Evolutionary conservation across 805 yeast genomes (phyloP).

Genomic region (Wickerhamomyces rabaulensis): DNA sequence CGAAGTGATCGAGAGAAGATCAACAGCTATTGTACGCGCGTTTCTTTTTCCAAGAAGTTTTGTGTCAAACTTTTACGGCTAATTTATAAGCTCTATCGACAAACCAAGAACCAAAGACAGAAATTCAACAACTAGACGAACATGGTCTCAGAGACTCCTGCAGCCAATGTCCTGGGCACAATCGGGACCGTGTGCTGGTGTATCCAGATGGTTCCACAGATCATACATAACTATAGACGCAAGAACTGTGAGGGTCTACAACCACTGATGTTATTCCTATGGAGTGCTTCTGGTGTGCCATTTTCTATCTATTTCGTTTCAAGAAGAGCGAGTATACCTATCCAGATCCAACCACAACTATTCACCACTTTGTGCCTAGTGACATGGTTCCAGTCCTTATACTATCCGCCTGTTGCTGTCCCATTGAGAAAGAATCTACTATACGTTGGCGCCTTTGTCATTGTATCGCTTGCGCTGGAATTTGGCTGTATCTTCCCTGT

Average conservation of each 20-base stretch:
- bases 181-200: conserved; percentile 93
- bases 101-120: too few species aligned
- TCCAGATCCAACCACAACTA: conserved; percentile 83
- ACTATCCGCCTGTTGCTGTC: conserved; percentile 62
- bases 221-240: conserved; percentile 61
- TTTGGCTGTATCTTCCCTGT: conserved; percentile 69
- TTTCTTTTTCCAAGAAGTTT: too few species aligned
- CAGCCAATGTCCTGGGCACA: conserved; percentile 75
- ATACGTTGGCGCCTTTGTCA: conserved; percentile 33
- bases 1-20: too few species aligned
- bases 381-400: conserved; percentile 63
- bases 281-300: conserved; percentile 73
- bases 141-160: conserved; percentile 23
- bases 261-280: conserved; percentile 77
- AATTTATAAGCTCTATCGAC: too few species aligned
- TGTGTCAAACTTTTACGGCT: neutral
- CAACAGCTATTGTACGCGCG: too few species aligned
- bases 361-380: conserved; percentile 66
- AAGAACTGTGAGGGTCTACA: conserved; percentile 86
- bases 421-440: conserved; percentile 31
- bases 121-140: neutral
- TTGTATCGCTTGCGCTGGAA: conserved; percentile 53
- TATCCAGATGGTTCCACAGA: conserved; percentile 83
- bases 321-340: conserved; percentile 65
- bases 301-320: conserved; percentile 80